Evolutionary conservation across 1,284 basidiomycete species (phyloP).

Genomic region (Trichosporon inkin): DNA sequence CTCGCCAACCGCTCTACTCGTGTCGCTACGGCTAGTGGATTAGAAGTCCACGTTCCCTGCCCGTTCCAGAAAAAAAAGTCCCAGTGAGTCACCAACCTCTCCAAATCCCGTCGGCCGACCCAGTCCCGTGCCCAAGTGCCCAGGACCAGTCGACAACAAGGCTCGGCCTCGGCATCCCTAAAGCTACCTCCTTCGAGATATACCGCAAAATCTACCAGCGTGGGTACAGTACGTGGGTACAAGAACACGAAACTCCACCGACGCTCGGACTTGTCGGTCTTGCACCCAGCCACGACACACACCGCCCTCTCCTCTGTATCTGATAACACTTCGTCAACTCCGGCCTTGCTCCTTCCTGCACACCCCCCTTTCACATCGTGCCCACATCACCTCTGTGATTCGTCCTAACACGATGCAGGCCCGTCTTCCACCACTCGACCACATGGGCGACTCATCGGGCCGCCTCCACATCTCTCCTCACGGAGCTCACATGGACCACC

Average conservation of each 20-base stretch:
- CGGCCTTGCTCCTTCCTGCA: neutral
- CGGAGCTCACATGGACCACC: constrained; percentile 23
- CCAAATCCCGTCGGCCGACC: neutral
- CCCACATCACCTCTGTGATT: neutral
- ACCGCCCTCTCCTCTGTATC: neutral
- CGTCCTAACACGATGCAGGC: constrained; percentile 10
- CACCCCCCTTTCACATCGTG: constrained; percentile 1
- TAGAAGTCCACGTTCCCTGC: neutral
- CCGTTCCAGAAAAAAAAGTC: constrained; percentile 5
- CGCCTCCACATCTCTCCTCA: constrained; percentile 29
- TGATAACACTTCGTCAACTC: constrained; percentile 2
- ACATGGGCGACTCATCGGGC: constrained; percentile 9
- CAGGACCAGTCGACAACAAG: neutral
- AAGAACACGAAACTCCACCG: neutral
- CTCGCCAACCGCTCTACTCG: neutral
- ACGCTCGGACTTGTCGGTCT: constrained; percentile 2
- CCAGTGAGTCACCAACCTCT: constrained; percentile 5
- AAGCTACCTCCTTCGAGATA: neutral
- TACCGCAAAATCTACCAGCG: neutral
- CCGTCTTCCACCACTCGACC: neutral
- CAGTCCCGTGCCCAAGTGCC: neutral
- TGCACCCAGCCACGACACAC: neutral
- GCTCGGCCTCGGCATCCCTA: constrained; percentile 4
- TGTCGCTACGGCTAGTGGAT: neutral
- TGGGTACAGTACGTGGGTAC: neutral